Evolutionary conservation across 2,329 filamentous ascomycete species (phyloP).

Genomic region (Fusarium odoratissimum): DNA sequence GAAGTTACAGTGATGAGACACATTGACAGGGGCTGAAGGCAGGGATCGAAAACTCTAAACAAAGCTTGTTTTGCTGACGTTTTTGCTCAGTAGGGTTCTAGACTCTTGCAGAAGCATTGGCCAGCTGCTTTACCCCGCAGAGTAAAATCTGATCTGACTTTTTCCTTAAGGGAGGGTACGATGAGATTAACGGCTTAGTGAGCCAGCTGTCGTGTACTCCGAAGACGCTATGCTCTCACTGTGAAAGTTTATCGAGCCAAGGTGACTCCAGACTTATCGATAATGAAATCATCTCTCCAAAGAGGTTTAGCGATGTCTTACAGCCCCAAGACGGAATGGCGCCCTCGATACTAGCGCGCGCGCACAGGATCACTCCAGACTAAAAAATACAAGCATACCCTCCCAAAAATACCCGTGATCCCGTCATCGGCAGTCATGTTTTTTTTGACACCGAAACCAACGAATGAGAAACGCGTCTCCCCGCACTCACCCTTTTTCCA

Average conservation of each 20-base stretch:
- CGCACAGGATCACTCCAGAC: neutral
- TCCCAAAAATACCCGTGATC: neutral
- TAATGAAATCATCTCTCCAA: neutral
- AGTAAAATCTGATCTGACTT: neutral
- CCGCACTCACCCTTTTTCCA: neutral
- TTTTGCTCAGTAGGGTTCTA: constrained; percentile 17
- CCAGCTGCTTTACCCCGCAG: neutral
- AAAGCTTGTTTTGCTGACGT: constrained; percentile 32
- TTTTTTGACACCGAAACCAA: neutral
- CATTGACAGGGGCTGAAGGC: constrained; percentile 21
- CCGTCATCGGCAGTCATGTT: neutral
- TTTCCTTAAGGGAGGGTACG: fast-evolving
- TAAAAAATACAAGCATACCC: neutral
- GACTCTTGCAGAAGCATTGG: neutral
- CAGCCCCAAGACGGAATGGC: neutral
- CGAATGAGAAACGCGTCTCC: neutral
- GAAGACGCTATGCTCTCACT: neutral
- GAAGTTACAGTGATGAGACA: constrained; percentile 11
- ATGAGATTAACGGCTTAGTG: too few relatives aligned
- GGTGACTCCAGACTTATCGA: neutral
- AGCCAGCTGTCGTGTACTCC: neutral
- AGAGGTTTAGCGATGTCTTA: neutral
- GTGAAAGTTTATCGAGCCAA: neutral
- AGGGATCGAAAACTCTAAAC: constrained; percentile 28
- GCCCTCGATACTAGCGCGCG: neutral